Conservation (phyloP, 2,329 filamentous ascomycete species). For the Venturia asperata region DNA sequence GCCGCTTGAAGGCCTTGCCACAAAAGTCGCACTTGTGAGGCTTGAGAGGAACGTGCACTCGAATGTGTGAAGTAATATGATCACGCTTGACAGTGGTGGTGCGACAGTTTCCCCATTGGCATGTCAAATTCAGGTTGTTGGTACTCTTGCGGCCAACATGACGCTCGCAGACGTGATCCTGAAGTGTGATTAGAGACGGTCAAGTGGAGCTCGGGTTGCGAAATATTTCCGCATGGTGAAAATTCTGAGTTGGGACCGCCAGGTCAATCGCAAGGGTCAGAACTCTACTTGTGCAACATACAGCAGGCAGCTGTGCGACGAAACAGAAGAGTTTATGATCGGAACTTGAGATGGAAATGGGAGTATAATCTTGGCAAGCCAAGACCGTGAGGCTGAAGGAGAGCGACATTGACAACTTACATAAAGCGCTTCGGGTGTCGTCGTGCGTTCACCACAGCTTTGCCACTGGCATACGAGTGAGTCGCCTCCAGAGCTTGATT, state of each 20-base stretch:
- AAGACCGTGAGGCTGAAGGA: conserved; percentile 5
- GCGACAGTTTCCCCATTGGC: conserved; percentile 92
- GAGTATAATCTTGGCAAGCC: conserved; percentile 3
- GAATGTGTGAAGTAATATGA: conserved; percentile 98
- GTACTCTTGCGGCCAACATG: conserved; percentile 99
- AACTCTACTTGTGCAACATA: background rate
- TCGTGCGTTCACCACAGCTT: conserved; percentile 53
- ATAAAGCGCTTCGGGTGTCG: conserved; percentile 55
- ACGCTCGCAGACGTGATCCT: conserved; percentile 98
- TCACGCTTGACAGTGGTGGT: conserved; percentile 98
- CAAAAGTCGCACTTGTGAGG: conserved; percentile 99
- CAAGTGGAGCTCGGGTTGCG: background rate
- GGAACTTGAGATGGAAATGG: background rate
- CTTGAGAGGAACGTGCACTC: conserved; percentile 97
- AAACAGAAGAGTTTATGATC: background rate
- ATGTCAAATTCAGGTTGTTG: conserved; percentile 95
- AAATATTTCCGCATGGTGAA: background rate
- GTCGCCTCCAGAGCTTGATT: conserved; percentile 30
- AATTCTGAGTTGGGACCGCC: background rate
- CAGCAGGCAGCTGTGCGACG: background rate
- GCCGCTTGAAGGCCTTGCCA: conserved; percentile 97
- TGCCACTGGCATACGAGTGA: conserved; percentile 54
- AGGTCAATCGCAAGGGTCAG: background rate
- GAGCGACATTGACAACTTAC: conserved; percentile 36
- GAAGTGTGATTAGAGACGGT: conserved; percentile 19